Conservation (phyloP, 768 basidiomycete species). For the Sistotremastrum niveocremeum region DNA sequence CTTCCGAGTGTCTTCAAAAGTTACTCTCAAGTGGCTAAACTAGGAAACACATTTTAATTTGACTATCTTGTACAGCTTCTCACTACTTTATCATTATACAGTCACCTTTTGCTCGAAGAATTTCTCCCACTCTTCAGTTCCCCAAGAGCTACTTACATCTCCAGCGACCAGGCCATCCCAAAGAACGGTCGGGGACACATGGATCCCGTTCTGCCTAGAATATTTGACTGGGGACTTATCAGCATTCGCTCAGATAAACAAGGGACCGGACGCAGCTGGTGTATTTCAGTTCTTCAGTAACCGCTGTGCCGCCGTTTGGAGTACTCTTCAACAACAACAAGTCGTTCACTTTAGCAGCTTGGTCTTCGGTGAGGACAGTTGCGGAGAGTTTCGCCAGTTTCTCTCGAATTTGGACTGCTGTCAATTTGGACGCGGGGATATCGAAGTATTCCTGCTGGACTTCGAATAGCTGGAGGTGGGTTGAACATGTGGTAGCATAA, state of each 20-base stretch:
- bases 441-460: slow-evolving; percentile 71
- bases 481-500: background rate
- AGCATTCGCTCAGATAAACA: background rate
- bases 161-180: slow-evolving; percentile 65
- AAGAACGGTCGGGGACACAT: slow-evolving; percentile 75
- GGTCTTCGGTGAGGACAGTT: slow-evolving; percentile 34
- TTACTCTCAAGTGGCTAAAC: too few species aligned
- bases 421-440: slow-evolving; percentile 50
- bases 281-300: slow-evolving; percentile 82
- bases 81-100: slow-evolving; percentile 15
- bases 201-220: slow-evolving; percentile 81
- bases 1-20: too few species aligned
- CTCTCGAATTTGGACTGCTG: slow-evolving; percentile 59
- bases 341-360: slow-evolving; percentile 42
- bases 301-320: slow-evolving; percentile 70
- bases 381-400: slow-evolving; percentile 52
- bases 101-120: slow-evolving; percentile 52
- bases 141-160: slow-evolving; percentile 75
- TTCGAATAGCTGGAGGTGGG: slow-evolving; percentile 50
- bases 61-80: too few species aligned
- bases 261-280: slow-evolving; percentile 26
- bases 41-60: too few species aligned
- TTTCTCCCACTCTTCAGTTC: slow-evolving; percentile 63
- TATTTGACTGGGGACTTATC: slow-evolving; percentile 54
- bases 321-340: slow-evolving; percentile 45